phyloP scores from a whole-genome alignment of 192 early-diverging fungal genomes.

The Chytriomyces confervae region DNA sequence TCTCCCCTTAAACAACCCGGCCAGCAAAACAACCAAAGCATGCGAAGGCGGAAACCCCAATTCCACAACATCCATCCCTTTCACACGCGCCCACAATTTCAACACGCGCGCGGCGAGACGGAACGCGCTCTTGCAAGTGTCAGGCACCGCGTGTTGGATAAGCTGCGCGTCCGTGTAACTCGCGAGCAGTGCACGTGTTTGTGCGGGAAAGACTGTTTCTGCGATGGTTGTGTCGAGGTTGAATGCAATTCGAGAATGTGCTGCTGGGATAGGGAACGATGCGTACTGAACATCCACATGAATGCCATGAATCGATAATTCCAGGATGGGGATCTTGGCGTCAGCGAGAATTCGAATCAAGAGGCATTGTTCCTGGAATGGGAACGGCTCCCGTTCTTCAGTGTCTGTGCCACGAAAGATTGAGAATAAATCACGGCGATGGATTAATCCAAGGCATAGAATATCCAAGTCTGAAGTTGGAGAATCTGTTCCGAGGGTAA shows the following conservation, averaged over 20 bases:
- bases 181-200: background rate
- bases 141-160: background rate
- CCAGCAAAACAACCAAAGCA: conserved; percentile 23
- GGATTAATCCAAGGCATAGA: conserved; percentile 12
- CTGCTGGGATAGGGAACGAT: background rate
- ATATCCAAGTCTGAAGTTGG: conserved; percentile 13
- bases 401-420: background rate
- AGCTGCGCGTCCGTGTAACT: no score
- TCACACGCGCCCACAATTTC: conserved; percentile 10
- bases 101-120: conserved; percentile 21
- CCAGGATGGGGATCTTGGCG: conserved; percentile 26
- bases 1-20: background rate
- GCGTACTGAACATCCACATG: conserved; percentile 29
- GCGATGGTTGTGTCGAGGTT: background rate
- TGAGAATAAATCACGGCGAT: conserved; percentile 2
- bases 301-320: background rate
- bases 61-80: background rate
- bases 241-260: background rate
- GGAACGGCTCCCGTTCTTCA: background rate
- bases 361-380: background rate
- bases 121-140: background rate
- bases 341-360: conserved; percentile 13
- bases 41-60: conserved; percentile 15
- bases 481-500: background rate
- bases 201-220: background rate